Percentiles rank a stretch among this genome's conserved stretches.
Evolutionary conservation across 495 filamentous ascomycete species (phyloP).

Genomic region (Mytilinidion resinicola): DNA sequence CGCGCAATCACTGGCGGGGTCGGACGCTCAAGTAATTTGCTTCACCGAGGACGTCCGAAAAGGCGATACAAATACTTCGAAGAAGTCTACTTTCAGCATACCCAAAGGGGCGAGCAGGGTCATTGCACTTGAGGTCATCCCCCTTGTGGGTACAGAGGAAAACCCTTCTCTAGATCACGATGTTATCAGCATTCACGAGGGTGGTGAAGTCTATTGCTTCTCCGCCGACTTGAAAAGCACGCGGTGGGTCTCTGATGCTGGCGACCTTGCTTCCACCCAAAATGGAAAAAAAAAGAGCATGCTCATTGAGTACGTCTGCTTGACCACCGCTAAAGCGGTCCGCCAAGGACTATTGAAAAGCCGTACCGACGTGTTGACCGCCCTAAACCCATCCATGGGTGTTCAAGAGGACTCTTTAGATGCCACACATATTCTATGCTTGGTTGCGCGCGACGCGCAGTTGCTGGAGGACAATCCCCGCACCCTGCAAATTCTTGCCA

Average conservation of each 20-base stretch:
- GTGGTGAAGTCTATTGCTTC: slow-evolving; percentile 49
- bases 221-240: slow-evolving; percentile 41
- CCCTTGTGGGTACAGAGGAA: slow-evolving; percentile 15
- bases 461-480: background rate
- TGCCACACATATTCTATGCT: slow-evolving; percentile 20
- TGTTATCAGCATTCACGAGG: slow-evolving; percentile 33
- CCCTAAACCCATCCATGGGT: slow-evolving; percentile 21
- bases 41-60: slow-evolving; percentile 25
- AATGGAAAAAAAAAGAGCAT: background rate
- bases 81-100: slow-evolving; percentile 13
- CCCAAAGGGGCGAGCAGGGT: slow-evolving; percentile 2
- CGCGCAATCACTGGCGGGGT: slow-evolving; percentile 6
- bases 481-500: slow-evolving; percentile 16
- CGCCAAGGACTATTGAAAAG: slow-evolving; percentile 41
- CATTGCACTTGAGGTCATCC: slow-evolving; percentile 20
- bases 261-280: background rate
- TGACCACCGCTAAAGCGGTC: slow-evolving; percentile 38
- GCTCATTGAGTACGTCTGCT: slow-evolving; percentile 40
- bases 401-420: slow-evolving; percentile 15
- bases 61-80: slow-evolving; percentile 7
- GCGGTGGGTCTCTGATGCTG: slow-evolving; percentile 34
- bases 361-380: slow-evolving; percentile 40
- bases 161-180: slow-evolving; percentile 29
- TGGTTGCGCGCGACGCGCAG: slow-evolving; percentile 1
- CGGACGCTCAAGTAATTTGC: slow-evolving; percentile 34